phyloP scores from a whole-genome alignment of 352 stramenopile species.

The Blastocystis sp. region DNA sequence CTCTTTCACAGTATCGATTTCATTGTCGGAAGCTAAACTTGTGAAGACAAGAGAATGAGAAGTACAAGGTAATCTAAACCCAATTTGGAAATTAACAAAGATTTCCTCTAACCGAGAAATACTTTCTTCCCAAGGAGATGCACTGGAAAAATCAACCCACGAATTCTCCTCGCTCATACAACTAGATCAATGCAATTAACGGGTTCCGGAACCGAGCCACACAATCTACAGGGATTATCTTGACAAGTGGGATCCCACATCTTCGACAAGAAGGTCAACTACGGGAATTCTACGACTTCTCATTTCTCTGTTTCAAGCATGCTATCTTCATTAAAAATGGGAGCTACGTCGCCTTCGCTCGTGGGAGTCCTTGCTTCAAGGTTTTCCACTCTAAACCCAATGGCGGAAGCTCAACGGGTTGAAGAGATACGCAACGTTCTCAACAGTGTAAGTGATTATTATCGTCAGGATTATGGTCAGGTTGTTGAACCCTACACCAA shows the following conservation, averaged over 20 bases:
- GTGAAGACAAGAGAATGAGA: not conserved
- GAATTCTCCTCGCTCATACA: slow-evolving; percentile 56
- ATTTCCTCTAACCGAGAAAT: slow-evolving; percentile 21
- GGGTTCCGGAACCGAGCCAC: not conserved
- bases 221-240: not conserved
- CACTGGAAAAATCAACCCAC: slow-evolving; percentile 54
- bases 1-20: not conserved
- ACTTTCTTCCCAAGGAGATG: slow-evolving; percentile 55
- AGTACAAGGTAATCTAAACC: not conserved
- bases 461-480: not conserved
- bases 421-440: slow-evolving; percentile 41
- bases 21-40: not conserved
- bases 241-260: not conserved
- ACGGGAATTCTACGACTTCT: too few species aligned
- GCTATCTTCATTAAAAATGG: not conserved
- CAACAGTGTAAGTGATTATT: slow-evolving; percentile 15
- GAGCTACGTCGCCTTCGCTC: not conserved
- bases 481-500: slow-evolving; percentile 65
- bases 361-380: not conserved
- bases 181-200: not conserved
- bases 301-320: not conserved
- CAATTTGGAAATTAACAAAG: slow-evolving; percentile 37
- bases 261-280: not conserved
- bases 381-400: slow-evolving; percentile 48
- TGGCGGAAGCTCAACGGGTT: not conserved